Base-by-base conservation (phyloP, 1,284 basidiomycete species). In the Boletus sp. region DNA sequence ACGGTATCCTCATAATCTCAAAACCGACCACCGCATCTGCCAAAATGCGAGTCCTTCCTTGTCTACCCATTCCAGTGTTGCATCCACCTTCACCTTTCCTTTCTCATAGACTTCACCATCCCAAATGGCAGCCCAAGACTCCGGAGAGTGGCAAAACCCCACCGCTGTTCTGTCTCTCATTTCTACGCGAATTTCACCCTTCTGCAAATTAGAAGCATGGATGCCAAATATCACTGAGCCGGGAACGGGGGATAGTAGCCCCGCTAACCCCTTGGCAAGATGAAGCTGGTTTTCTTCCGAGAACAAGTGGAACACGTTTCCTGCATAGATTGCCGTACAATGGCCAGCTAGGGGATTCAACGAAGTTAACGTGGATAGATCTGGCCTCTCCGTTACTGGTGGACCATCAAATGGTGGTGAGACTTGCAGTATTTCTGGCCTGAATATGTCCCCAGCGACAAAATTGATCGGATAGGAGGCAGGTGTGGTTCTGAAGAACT, bases 281-380 rank as follows among this genome's bases (percentile, higher is more conserved):
- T 58, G 54, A 25, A 59, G 55, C 46, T 77, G 74, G 28, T 71
- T 58, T 27, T 67, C 71, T 57, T 76, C 67, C 3, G 61, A 59
- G 55, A 78, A 77, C 6, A 77, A 59, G 60, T 76, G 77, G 61
- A 78, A 78, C 21, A 78, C 57, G 2, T 68, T 61, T 3, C 68
- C 59, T 17, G 67, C 71, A 28, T 73, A 68, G 47, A 77, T 73
- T 6, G 64, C 67, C 3, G 68, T 63, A 30, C 71, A 62, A 35
- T 64, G 68, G 16, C 71, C 69, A 11, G 67, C 69, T 9, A 76
- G 66, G 6, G 71, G 73, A n/a, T 68, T 74, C 51, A 77, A 58
- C 52, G 67, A 72, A 6, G 65, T 64, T 23, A 76, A 38, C 16
- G 55, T 52, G 14, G 56, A 51, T 0, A 74, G 11, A 8, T 63